Evolutionary conservation across 2,329 filamentous ascomycete species (phyloP), one percentile per base, ranked within the genome.

Genomic region (Onygena corvina): DNA sequence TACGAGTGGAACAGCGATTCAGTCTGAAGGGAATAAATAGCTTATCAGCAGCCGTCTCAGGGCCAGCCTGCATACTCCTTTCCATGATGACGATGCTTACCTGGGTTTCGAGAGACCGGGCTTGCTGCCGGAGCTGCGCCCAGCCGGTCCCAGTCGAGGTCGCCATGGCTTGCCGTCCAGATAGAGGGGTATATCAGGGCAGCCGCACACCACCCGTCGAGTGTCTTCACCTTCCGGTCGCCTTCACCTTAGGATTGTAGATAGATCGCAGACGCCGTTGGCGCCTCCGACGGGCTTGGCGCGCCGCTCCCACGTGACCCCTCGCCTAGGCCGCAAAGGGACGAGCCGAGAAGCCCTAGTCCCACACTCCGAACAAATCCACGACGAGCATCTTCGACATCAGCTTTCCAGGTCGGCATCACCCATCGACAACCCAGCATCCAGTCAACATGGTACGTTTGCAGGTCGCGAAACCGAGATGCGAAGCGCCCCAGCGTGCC

Each of bases 41-140:
- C 18, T 11, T 21, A 40, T 40, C 25, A 40, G 36, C 36, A 36
- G 16, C n/a, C 16, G 14, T 23, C 38, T 12, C 40, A 50, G 3
- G 8, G 12, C 4, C 18, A n/a, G 18, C 23, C 3, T 36, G 7
- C 18, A 23, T 12, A 11, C 2, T 4, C 11, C 11, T 23, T 11
- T 11, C 18, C 14, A n/a, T 23, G 18, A 25, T 27, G 33, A 30
- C 5, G 34, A 20, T 47, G 20, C 65, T 56, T 73, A 94, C 90
- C 77, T 96, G 90, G 53, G 83, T 86, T 68, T 98, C 92, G 54
- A 95, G 74, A 38, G 81, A 79, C 60, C 92, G 78, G 53, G 88
- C 86, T 70, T 96, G 90, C 66, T 95, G 88, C 60, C 92, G 85
- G 58, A 96, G 76, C 71, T 95, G 88, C 61, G 87, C 83, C 92